Percentiles rank a stretch among this genome's conserved stretches.
Evolutionary conservation across 345 rosid genomes (phyloP).

Genomic region (Melaleuca quinquenervia): DNA sequence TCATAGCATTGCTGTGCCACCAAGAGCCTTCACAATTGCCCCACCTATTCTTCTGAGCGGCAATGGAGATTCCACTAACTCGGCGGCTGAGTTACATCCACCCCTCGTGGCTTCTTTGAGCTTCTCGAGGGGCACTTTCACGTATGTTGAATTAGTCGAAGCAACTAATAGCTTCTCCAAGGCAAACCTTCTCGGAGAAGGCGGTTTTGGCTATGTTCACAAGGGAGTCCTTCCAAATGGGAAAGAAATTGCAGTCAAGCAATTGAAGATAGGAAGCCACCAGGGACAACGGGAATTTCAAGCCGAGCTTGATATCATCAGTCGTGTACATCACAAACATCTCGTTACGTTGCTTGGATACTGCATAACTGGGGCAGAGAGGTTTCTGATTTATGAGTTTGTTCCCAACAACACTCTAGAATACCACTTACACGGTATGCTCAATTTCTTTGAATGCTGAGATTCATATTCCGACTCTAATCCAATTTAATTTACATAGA

Average conservation of each 20-base stretch:
- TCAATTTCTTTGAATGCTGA: neutral
- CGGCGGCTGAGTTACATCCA: constrained; percentile 3
- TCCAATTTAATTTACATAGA: neutral
- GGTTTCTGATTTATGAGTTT: constrained; percentile 39
- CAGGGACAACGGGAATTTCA: constrained; percentile 31
- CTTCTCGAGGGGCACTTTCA: constrained; percentile 21
- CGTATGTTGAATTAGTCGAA: constrained; percentile 13
- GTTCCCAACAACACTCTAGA: constrained; percentile 32
- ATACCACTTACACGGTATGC: constrained; percentile 31
- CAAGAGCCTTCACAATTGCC: neutral
- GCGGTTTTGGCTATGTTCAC: constrained; percentile 38
- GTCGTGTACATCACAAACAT: constrained; percentile 29
- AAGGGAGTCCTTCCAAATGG: constrained; percentile 18
- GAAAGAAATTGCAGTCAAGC: constrained; percentile 33
- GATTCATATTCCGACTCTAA: neutral
- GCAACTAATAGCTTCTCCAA: constrained; percentile 26
- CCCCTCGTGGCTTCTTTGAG: constrained; percentile 10
- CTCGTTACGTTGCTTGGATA: constrained; percentile 29
- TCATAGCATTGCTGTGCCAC: constrained; percentile 4
- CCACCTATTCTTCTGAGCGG: neutral
- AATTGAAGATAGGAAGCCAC: constrained; percentile 17
- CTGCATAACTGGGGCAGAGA: constrained; percentile 19
- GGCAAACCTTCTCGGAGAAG: constrained; percentile 31
- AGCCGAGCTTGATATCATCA: constrained; percentile 23
- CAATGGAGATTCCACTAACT: neutral